phyloP scores from a whole-genome alignment of 306 rosid species.

The Prunus fruticosa region DNA sequence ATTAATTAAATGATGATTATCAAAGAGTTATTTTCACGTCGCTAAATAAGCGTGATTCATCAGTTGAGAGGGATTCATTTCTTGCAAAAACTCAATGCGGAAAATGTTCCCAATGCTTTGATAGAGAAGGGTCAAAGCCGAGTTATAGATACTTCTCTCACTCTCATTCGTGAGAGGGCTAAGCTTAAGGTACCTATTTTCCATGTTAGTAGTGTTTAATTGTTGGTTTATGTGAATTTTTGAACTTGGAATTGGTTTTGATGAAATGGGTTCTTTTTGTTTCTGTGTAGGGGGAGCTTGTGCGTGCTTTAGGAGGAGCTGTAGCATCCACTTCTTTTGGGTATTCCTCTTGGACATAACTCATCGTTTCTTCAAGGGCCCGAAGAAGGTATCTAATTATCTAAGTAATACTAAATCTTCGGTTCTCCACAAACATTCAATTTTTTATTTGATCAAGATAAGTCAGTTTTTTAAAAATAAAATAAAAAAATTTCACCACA shows the following conservation, averaged over 20 bases:
- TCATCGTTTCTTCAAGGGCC: slow-evolving; percentile 98
- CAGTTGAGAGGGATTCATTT: slow-evolving; percentile 49
- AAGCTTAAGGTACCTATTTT: slow-evolving; percentile 70
- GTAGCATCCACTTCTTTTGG: slow-evolving; percentile 79
- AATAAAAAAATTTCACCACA: no score
- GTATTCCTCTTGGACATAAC: slow-evolving; percentile 94
- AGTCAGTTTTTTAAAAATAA: neutral
- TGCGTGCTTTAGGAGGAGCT: slow-evolving; percentile 89
- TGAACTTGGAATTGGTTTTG: neutral
- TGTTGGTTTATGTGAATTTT: neutral
- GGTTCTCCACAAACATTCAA: neutral
- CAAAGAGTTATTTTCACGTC: no score
- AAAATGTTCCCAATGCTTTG: slow-evolving; percentile 53
- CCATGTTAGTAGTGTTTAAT: neutral
- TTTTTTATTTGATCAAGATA: neutral
- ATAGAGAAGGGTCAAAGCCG: slow-evolving; percentile 77
- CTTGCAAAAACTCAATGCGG: slow-evolving; percentile 48
- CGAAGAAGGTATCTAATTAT: slow-evolving; percentile 63
- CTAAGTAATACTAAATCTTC: neutral
- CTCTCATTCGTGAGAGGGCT: slow-evolving; percentile 93
- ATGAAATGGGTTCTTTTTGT: neutral
- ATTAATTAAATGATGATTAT: no score
- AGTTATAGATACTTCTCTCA: slow-evolving; percentile 88
- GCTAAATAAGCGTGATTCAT: no score
- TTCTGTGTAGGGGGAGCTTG: slow-evolving; percentile 69